phyloP scores from a whole-genome alignment of 2,329 filamentous ascomycete genomes.

The Fusarium praegraminearum region DNA sequence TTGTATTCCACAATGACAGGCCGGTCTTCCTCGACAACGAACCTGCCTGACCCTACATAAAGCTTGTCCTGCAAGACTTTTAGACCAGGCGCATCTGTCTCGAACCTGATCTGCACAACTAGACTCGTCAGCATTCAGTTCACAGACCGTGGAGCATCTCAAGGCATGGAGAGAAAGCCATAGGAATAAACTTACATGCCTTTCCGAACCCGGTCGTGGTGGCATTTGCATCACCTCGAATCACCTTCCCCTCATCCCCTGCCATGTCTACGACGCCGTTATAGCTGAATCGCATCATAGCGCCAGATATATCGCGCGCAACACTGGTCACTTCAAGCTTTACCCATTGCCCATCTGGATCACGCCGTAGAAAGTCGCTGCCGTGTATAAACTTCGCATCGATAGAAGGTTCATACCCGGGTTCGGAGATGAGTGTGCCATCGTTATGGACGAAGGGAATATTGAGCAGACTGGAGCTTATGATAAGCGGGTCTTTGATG shows the following conservation, averaged over 20 bases:
- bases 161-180: not conserved
- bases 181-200: constrained; percentile 50
- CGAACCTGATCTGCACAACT: constrained; percentile 56
- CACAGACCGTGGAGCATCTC: not conserved
- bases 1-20: constrained; percentile 57
- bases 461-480: constrained; percentile 51
- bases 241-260: constrained; percentile 50
- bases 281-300: constrained; percentile 54
- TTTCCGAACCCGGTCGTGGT: constrained; percentile 56
- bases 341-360: constrained; percentile 53
- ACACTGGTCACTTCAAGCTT: constrained; percentile 56
- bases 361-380: constrained; percentile 56
- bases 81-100: constrained; percentile 53
- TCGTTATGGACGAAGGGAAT: constrained; percentile 50
- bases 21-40: constrained; percentile 53
- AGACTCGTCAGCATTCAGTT: constrained; percentile 6
- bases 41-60: constrained; percentile 58
- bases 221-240: constrained; percentile 52
- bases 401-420: constrained; percentile 52
- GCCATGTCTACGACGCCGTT: constrained; percentile 54
- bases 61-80: constrained; percentile 54
- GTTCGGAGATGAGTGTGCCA: constrained; percentile 53
- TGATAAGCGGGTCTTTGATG: constrained; percentile 51
- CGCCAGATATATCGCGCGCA: constrained; percentile 50
- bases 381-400: constrained; percentile 55